These are phyloP conservation scores for Cinnamomum micranthum DNA, from an alignment of 164 flowering plant species.

Conservation along the genomic window DNA sequence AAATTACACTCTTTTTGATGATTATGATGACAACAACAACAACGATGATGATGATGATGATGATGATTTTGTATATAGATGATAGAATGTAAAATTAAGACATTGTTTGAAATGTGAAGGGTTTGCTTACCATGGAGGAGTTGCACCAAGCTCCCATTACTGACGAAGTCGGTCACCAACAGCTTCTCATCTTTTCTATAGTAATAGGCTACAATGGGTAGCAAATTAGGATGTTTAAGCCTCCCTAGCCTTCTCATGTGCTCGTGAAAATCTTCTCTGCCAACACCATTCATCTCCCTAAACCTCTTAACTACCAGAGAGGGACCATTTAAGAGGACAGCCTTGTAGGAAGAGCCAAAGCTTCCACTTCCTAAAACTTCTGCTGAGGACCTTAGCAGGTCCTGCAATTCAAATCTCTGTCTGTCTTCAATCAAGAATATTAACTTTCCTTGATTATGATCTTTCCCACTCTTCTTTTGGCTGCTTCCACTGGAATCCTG, in stretches of 20 bases:
- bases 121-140: slow-evolving; percentile 62
- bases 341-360: slow-evolving; percentile 79
- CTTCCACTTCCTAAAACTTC: slow-evolving; percentile 72
- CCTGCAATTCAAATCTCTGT: slow-evolving; percentile 58
- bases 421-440: slow-evolving; percentile 52
- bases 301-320: slow-evolving; percentile 76
- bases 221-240: slow-evolving; percentile 59
- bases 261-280: slow-evolving; percentile 71
- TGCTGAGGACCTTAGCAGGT: slow-evolving; percentile 74
- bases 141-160: slow-evolving; percentile 64
- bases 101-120: not conserved
- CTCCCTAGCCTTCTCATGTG: slow-evolving; percentile 82
- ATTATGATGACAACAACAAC: not conserved
- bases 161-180: slow-evolving; percentile 43
- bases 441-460: slow-evolving; percentile 26
- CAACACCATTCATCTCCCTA: slow-evolving; percentile 71
- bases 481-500: not conserved
- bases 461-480: slow-evolving; percentile 13
- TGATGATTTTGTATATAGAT: not conserved
- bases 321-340: slow-evolving; percentile 44
- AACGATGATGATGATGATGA: not conserved
- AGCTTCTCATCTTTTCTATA: slow-evolving; percentile 87
- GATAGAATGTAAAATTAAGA: not conserved
- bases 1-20: not conserved
- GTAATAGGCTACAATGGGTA: slow-evolving; percentile 72